Base-by-base conservation (phyloP, 1,284 basidiomycete genomes). In the Vanrija sp. region DNA sequence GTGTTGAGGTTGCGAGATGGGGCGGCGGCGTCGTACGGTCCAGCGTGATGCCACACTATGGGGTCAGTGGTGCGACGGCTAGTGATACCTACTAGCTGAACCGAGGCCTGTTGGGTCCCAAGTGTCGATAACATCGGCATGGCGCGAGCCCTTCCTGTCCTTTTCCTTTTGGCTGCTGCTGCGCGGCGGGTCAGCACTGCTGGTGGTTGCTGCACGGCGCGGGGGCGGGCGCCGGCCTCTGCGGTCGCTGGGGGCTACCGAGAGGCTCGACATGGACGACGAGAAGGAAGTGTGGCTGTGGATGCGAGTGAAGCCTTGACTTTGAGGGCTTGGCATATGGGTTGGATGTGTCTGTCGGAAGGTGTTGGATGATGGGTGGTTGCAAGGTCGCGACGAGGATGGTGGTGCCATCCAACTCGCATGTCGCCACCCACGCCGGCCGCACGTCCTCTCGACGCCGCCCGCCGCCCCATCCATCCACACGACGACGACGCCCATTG, bases 101-200 rank as follows among this genome's bases (percentile, higher is more conserved):
- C 75, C 75, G 16, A 76, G 51, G 31, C 75, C 75, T 3, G 75
- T 73, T 7, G 72, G 73, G 62, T 76, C 75, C 75, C 73, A 76
- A 7, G 65, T 66, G 63, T 76, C 75, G 36, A 76, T 75, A 14
- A 76, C 69, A 57, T 76, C 75, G 16, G 69, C 72, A 53, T 76
- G 73, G 50, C 67, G 57, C 51, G 65, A 66, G 19, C 63, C 68
- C 60, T 71, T 72, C 60, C 72, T 73, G 49, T 69, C 65, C 41
- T 64, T 66, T 10, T 68, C 66, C 53, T 67, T 68, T 44, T 54
- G 53, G 54, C 12, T 14, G 31, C 20, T 39, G 24, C 41, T 36
- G 19, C 5, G 38, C 25, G 38, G 10, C 25, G 20, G n/a, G 20
- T 47, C 37, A 31, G 31, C 5, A 31, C 15, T 14, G 1, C 15